Evolutionary conservation across 1,284 basidiomycete species (phyloP), one percentile per base, ranked within the genome.

Genomic region (Ceratobasidium sp.): DNA sequence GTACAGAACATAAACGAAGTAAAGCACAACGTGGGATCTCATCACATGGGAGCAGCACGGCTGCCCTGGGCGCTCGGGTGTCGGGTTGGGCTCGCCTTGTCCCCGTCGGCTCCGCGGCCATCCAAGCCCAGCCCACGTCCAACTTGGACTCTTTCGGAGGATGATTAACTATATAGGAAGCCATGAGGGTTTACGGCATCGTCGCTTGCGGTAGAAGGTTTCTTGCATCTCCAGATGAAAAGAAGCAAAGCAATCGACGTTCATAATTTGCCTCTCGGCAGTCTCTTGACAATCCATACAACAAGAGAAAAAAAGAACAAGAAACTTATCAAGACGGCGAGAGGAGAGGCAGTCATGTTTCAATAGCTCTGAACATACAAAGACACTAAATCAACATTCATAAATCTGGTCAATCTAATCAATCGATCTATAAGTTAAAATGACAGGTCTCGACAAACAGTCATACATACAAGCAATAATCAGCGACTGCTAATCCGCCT

Each of bases 261-360:
- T 44, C 23, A 61, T 71, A 60, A 73, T 10, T 49, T 51, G 70
- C 70, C 70, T 73, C 70, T 61, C 70, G 70, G 70, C 70, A 73
- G 49, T 58, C 55, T 56, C 55, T 58, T 71, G 51, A 64, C 42
- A 64, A 60, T 60, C 23, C 61, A 64, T 44, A 64, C 42, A 64
- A 20, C 23, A 60, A 10, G 39, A 60, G 26, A 60, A 33, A 33
- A 33, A 33, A 33, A 33, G 4, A 33, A 33, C 33, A 58, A 71
- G 58, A 58, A 53, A 58, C 69, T 28, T 58, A 71, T 73, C 70
- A 60, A 73, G 58, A 55, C 13, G 70, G 70, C 70, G 70, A 63
- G 70, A 73, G 23, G 58, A 73, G 58, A 73, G 70, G 70, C 70
- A 42, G 13, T 61, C 56, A 20, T 58, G n/a, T 58, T 40, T 4